phyloP scores from a whole-genome alignment of 179 eudicot species.

The Beta lomatogona region DNA sequence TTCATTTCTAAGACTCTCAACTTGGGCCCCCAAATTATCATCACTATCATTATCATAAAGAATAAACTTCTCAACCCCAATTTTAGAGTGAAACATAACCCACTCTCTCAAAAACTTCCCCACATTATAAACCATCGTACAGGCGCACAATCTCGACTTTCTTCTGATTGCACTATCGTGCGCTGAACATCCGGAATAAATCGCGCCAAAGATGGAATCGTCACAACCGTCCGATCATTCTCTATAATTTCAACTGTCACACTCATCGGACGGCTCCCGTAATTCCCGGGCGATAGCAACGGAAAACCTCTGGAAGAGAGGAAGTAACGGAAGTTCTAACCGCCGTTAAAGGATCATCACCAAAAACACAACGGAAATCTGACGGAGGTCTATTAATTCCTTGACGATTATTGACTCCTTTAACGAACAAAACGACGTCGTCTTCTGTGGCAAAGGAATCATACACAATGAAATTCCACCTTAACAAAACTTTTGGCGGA shows the following conservation, averaged over 20 bases:
- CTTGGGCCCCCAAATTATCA: constrained; percentile 41
- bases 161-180: constrained; percentile 20
- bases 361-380: constrained; percentile 59
- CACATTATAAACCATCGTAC: constrained; percentile 77
- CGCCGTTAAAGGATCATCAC: constrained; percentile 41
- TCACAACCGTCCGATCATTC: constrained; percentile 9
- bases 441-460: constrained; percentile 47
- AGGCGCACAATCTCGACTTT: constrained; percentile 57
- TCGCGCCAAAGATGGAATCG: constrained; percentile 60
- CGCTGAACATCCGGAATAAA: constrained; percentile 41
- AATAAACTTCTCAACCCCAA: constrained; percentile 66
- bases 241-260: constrained; percentile 44
- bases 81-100: constrained; percentile 60
- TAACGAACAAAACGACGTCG: constrained; percentile 70
- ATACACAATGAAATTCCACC: constrained; percentile 63
- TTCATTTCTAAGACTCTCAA: constrained; percentile 36
- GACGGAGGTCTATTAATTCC: constrained; percentile 44
- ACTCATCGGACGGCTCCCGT: constrained; percentile 25
- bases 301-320: constrained; percentile 69
- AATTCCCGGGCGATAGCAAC: constrained; percentile 48
- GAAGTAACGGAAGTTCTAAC: constrained; percentile 51
- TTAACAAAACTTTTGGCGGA: constrained; percentile 31
- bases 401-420: constrained; percentile 66
- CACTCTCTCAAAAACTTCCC: constrained; percentile 70
- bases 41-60: constrained; percentile 78